Conservation (phyloP, 768 basidiomycete species). For the Termitomyces sp. region DNA sequence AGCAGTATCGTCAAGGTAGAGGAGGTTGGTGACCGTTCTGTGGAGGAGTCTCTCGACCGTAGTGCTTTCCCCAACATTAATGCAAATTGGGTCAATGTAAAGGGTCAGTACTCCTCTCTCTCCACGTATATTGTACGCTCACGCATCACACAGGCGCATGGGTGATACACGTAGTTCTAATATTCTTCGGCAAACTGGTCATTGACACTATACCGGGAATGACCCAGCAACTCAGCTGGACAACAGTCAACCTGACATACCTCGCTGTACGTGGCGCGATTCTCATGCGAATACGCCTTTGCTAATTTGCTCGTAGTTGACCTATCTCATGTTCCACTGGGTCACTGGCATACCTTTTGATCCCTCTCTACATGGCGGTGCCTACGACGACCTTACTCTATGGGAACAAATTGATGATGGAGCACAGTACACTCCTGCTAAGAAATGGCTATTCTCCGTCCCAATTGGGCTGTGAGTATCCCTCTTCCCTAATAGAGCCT, state of each 20-base stretch:
- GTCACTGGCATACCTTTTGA: conserved; percentile 97
- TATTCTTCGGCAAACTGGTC: conserved; percentile 85
- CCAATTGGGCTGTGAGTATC: conserved; percentile 81
- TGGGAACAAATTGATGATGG: conserved; percentile 99
- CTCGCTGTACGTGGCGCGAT: conserved; percentile 62
- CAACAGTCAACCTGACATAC: conserved; percentile 86
- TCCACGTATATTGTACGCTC: background rate
- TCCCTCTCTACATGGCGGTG: conserved; percentile 81
- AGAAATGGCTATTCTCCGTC: conserved; percentile 92
- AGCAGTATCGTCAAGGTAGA: conserved; percentile 84
- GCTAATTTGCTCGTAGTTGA: conserved; percentile 49
- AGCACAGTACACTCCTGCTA: conserved; percentile 97
- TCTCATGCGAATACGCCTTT: background rate
- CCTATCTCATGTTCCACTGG: conserved; percentile 98
- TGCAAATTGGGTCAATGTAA: conserved; percentile 91
- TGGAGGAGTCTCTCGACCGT: conserved; percentile 77
- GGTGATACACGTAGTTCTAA: conserved; percentile 95
- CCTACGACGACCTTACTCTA: conserved; percentile 94
- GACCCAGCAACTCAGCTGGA: conserved; percentile 94
- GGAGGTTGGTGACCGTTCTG: conserved; percentile 65
- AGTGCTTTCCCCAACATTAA: conserved; percentile 82
- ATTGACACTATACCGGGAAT: conserved; percentile 94
- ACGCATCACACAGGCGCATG: conserved; percentile 73
- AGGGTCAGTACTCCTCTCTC: conserved; percentile 48
- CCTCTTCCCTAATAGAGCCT: conserved; percentile 1